Conservation (phyloP, 2,329 filamentous ascomycete genomes). For the Colletotrichum lindemuthianum region DNA sequence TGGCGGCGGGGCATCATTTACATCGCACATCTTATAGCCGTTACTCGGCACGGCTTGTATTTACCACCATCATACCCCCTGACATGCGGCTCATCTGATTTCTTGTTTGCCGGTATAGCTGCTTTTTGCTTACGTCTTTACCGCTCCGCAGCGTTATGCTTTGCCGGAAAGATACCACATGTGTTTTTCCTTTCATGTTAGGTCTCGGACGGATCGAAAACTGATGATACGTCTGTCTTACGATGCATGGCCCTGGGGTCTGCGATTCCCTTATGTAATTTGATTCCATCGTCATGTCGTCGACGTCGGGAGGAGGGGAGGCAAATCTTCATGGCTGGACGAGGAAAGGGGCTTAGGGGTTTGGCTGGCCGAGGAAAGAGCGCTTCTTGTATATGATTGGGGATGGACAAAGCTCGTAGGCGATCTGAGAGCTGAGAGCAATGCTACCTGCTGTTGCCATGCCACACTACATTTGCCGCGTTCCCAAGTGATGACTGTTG, state of each 20-base stretch:
- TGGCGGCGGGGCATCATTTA: constrained; percentile 30
- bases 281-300: constrained; percentile 26
- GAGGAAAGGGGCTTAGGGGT: constrained; percentile 1
- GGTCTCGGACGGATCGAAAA: constrained; percentile 2
- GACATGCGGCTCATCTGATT: constrained; percentile 29
- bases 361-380: constrained; percentile 13
- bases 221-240: constrained; percentile 15
- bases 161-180: constrained; percentile 36
- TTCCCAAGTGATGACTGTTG: too few relatives aligned
- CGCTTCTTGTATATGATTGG: constrained; percentile 29
- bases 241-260: constrained; percentile 6
- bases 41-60: constrained; percentile 27
- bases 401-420: constrained; percentile 9
- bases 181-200: constrained; percentile 22
- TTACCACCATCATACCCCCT: constrained; percentile 32
- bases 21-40: constrained; percentile 23
- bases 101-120: constrained; percentile 26
- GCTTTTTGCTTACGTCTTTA: constrained; percentile 27
- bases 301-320: constrained; percentile 27
- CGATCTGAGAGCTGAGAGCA: constrained; percentile 7
- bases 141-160: constrained; percentile 33
- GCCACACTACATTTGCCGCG: background rate
- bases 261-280: constrained; percentile 20
- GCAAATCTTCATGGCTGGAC: constrained; percentile 5
- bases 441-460: constrained; percentile 27